Evolutionary conservation across 192 early-diverging fungal species (phyloP), one percentile per base, ranked within the genome.

Genomic region (Paraglomus brasilianum): DNA sequence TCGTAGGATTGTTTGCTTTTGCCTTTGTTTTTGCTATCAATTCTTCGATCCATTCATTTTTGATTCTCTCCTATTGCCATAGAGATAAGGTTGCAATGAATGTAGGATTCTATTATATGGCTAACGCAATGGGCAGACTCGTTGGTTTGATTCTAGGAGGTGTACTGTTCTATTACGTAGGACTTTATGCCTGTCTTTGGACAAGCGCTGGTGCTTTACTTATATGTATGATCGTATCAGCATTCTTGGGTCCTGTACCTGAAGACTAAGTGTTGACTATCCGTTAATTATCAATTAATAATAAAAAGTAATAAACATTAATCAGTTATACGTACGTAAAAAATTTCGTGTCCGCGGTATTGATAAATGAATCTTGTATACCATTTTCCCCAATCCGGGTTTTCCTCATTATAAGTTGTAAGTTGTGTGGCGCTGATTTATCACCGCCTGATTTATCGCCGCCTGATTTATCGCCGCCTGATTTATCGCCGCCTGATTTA

Each of bases 51-150:
- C 67, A 69, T 46, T 69, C 67, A 5, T 69, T 69, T 46, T 39
- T 69, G 13, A 69, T 69, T 38, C 39, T 69, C 30, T 51, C 67
- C n/a, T 69, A 69, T 69, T 69, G 67, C 58, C 52, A 56, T 47
- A 38, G 42, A 17, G 67, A 69, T 46, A 56, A 69, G 58, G 67
- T 69, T 14, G 67, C 67, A 2, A 69, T 69, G 42, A 69, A 69
- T 46, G 52, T 69, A 36, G 67, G 67, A 36, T 69, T 69, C 58
- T 69, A 69, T 57, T 69, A 69, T 69, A 69, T 69, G 67, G 67
- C 52, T 46, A 69, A 69, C 55, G 52, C 67, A 6, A 5, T 69
- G 8, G 67, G 67, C 15, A 55, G 67, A n/a, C 55, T 69, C 17
- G 3, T 69, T 30, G 67, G 67, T 0, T 57, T 69, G 39, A 46